A percentile compares a stretch with the other conserved stretches of the same genome.
phyloP scores from a whole-genome alignment of 2,329 filamentous ascomycete species.

The Colletotrichum neosansevieriae region DNA sequence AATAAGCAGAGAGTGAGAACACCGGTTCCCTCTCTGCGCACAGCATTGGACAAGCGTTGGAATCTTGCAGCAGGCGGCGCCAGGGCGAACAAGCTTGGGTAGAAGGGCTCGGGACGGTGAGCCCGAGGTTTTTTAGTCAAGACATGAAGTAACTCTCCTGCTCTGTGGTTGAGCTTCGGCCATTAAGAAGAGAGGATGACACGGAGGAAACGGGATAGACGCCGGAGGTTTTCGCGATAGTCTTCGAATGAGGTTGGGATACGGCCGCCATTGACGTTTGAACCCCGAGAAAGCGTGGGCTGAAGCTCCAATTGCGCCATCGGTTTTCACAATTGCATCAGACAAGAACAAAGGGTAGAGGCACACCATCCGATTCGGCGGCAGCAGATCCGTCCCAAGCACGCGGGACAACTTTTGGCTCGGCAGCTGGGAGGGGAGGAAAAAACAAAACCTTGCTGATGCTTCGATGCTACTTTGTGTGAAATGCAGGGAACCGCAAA shows the following conservation, averaged over 20 bases:
- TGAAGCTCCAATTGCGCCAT: constrained; percentile 22
- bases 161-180: background rate
- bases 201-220: background rate
- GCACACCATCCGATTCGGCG: background rate
- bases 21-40: background rate
- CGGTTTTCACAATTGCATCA: constrained; percentile 34
- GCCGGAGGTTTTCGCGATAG: background rate
- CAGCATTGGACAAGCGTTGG: constrained; percentile 4
- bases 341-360: background rate
- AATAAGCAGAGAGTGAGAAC: background rate
- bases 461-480: no score
- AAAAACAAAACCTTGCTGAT: no score
- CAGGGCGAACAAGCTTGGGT: background rate
- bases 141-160: constrained; percentile 3
- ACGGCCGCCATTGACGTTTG: background rate
- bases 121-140: background rate
- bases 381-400: background rate
- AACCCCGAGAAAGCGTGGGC: constrained; percentile 2
- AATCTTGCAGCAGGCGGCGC: background rate
- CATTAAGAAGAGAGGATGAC: constrained; percentile 1
- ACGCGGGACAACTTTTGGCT: background rate
- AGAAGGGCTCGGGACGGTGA: background rate
- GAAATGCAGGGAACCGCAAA: constrained; percentile 22
- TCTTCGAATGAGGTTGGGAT: background rate
- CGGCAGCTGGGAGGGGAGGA: no score